Conservation (phyloP, 2,329 filamentous ascomycete genomes). For the Raffaelea ambrosiae region DNA sequence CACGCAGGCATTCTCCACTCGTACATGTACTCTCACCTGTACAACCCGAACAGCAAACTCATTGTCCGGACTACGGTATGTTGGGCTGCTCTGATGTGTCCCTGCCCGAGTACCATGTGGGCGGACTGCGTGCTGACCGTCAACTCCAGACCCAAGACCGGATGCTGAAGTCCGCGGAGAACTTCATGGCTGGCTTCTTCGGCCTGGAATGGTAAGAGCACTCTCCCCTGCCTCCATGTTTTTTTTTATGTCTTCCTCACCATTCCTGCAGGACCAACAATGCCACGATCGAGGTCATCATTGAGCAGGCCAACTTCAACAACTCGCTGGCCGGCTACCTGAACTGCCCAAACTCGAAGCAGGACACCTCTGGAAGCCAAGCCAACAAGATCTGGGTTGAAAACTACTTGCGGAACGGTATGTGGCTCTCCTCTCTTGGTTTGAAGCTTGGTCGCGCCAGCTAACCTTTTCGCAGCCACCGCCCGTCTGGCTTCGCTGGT, state of each 20-base stretch:
- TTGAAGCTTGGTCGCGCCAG: background rate
- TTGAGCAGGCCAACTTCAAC: slow-evolving; percentile 56
- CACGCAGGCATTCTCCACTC: slow-evolving; percentile 58
- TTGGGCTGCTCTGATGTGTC: background rate
- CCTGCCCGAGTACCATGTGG: background rate
- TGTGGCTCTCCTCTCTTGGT: slow-evolving; percentile 6
- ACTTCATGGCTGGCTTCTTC: slow-evolving; percentile 73
- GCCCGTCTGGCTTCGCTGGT: slow-evolving; percentile 48
- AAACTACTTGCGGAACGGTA: slow-evolving; percentile 55
- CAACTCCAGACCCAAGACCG: slow-evolving; percentile 57
- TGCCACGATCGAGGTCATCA: slow-evolving; percentile 63
- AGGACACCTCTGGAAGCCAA: slow-evolving; percentile 40
- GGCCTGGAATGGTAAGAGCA: slow-evolving; percentile 53
- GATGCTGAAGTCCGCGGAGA: slow-evolving; percentile 69
- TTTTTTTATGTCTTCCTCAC: background rate
- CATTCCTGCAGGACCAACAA: slow-evolving; percentile 47
- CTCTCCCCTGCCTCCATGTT: slow-evolving; percentile 2
- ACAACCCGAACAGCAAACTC: slow-evolving; percentile 64
- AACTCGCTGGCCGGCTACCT: slow-evolving; percentile 62
- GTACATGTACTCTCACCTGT: slow-evolving; percentile 64
- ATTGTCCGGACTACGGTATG: slow-evolving; percentile 59
- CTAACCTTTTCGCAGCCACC: slow-evolving; percentile 35
- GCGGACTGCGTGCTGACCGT: background rate
- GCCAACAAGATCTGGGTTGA: slow-evolving; percentile 51
- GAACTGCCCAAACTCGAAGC: slow-evolving; percentile 54